Base-by-base conservation (phyloP, 2,329 filamentous ascomycete genomes). In the Esteya vermicola region DNA sequence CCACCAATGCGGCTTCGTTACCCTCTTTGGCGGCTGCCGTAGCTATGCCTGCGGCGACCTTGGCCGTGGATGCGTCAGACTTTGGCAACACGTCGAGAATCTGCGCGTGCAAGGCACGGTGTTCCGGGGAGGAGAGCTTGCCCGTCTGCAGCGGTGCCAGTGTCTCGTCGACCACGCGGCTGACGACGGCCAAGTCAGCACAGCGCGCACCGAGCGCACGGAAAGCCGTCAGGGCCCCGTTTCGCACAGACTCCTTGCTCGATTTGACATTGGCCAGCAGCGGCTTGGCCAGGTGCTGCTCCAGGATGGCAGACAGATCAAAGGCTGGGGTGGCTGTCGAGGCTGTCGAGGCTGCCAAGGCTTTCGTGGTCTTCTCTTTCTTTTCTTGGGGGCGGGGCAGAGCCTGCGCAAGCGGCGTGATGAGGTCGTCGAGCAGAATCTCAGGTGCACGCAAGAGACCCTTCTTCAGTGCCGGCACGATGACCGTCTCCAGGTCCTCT, bases 261-360 rank as follows among this genome's bases (percentile, higher is more conserved):
- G 91, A 96, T 58, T 93, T 95, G 57, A 88, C 68, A 54, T 86
- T 94, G 31, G 85, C 78, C n/a, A 96, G 61, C 12, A 98, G 64
- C 6, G 86, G 85, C 57, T 94, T 96, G 28, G 93, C 59, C 27
- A 98, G 67, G 45, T 81, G 82, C 21, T 69, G 66, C 39, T 72
- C 69, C 16, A 96, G 66, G 5, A 82, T 62, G 28, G 76, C 72
- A 9, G 89, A 89, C 16, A 96, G 67, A 51, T 98, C 89, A 50
- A 91, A 69, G 6, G 65, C 63, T 22, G 63, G n/a, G n/a, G n/a
- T n/a, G n/a, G n/a, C n/a, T n/a, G n/a, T n/a, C n/a, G n/a, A n/a
- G n/a, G n/a, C n/a, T n/a, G n/a, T n/a, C n/a, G n/a, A n/a, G n/a
- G n/a, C n/a, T n/a, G n/a, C n/a, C n/a, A n/a, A n/a, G n/a, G n/a